Evolutionary conservation across 495 filamentous ascomycete species (phyloP).

Genomic region (Penicillium alfredii): DNA sequence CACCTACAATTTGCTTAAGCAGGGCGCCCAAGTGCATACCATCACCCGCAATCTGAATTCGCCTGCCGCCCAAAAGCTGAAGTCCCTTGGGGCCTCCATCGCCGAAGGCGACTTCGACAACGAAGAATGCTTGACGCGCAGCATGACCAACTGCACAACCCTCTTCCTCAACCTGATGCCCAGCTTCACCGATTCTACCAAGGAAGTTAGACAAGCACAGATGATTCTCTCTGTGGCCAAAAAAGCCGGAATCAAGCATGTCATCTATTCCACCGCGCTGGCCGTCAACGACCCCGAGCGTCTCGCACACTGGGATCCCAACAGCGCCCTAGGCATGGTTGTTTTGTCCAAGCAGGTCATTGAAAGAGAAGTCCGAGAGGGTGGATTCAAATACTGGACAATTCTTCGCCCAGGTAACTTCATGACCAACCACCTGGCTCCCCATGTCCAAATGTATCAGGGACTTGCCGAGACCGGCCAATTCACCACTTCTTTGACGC

Average conservation of each 20-base stretch:
- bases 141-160: conserved; percentile 34
- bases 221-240: conserved; percentile 38
- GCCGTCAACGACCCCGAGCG: conserved; percentile 18
- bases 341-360: conserved; percentile 32
- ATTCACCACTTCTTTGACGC: conserved; percentile 26
- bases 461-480: conserved; percentile 29
- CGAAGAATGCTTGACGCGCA: conserved; percentile 25
- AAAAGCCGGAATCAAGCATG: conserved; percentile 30
- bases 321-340: conserved; percentile 17
- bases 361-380: conserved; percentile 25
- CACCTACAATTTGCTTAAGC: conserved; percentile 30
- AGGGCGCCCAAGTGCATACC: conserved; percentile 33
- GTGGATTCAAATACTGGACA: conserved; percentile 36
- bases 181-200: conserved; percentile 9
- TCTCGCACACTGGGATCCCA: conserved; percentile 19
- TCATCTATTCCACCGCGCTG: conserved; percentile 38
- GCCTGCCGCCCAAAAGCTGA: conserved; percentile 27
- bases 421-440: conserved; percentile 44
- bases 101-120: conserved; percentile 39
- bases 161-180: conserved; percentile 47
- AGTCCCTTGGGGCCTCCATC: conserved; percentile 33
- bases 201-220: conserved; percentile 33
- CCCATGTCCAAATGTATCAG: conserved; percentile 31
- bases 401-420: conserved; percentile 43
- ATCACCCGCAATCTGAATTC: conserved; percentile 35